phyloP scores from a whole-genome alignment of 129 eudicot genomes.

The sunflower (Helianthus annuus) region HanXRQr2.0-SUNRISE NC_035444.2:12194741-12195240 shows the following conservation, averaged over 20 bases:
- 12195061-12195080: slow-evolving; percentile 22
- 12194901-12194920: too few species aligned
- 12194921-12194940: too few species aligned
- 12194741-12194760: too few species aligned
- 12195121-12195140: slow-evolving; percentile 23
- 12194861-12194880: too few species aligned
- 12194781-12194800: too few species aligned
- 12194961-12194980: too few species aligned
- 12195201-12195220: slow-evolving; percentile 34
- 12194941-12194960: too few species aligned
- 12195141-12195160: slow-evolving; percentile 46
- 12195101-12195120: slow-evolving; percentile 39
- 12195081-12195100: slow-evolving; percentile 40
- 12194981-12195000: not conserved
- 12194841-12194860: too few species aligned
- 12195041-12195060: slow-evolving; percentile 36
- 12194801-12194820: too few species aligned
- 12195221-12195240: slow-evolving; percentile 11
- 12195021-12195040: slow-evolving; percentile 25
- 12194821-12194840: too few species aligned
- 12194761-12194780: too few species aligned
- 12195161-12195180: slow-evolving; percentile 32
- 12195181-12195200: slow-evolving; percentile 36
- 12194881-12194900: too few species aligned
- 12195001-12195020: slow-evolving; percentile 28